These are phyloP conservation scores for Annulohypoxylon stygium DNA, from an alignment of 495 filamentous ascomycete genomes.

Conservation along the genomic window DNA sequence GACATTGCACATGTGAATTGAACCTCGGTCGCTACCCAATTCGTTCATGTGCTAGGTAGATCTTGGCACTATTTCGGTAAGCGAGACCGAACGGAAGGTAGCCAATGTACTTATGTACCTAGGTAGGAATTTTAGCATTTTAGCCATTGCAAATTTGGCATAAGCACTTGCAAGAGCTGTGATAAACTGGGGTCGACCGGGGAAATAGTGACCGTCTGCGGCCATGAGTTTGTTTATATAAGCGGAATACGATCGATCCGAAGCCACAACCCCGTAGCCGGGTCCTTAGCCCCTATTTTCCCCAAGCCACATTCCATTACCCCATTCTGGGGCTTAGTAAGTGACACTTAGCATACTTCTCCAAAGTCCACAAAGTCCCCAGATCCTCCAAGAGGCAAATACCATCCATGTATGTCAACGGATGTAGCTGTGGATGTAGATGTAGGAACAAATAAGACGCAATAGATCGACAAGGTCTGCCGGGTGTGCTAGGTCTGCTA, in stretches of 20 bases:
- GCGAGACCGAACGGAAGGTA: slow-evolving; percentile 15
- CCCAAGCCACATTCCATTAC: slow-evolving; percentile 5
- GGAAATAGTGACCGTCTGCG: background rate
- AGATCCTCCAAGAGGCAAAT: slow-evolving; percentile 1
- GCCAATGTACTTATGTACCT: background rate
- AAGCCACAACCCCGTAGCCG: background rate
- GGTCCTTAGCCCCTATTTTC: background rate
- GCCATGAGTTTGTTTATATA: background rate
- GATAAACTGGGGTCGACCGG: background rate
- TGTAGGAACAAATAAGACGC: background rate
- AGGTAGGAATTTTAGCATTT: background rate
- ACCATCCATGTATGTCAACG: too few species aligned
- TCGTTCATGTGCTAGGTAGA: slow-evolving; percentile 33
- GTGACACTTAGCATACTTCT: background rate
- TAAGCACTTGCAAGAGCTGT: background rate
- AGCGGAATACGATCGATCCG: background rate
- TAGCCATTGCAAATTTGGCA: background rate
- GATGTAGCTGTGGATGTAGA: too few species aligned
- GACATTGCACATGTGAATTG: slow-evolving; percentile 48
- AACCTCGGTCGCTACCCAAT: slow-evolving; percentile 50
- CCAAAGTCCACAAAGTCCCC: background rate
- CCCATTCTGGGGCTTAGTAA: background rate
- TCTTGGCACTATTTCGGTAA: slow-evolving; percentile 27
- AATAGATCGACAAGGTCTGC: background rate
- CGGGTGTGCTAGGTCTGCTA: background rate